Base-by-base conservation (phyloP, 768 basidiomycete species). In the Trametes cingulata region DNA sequence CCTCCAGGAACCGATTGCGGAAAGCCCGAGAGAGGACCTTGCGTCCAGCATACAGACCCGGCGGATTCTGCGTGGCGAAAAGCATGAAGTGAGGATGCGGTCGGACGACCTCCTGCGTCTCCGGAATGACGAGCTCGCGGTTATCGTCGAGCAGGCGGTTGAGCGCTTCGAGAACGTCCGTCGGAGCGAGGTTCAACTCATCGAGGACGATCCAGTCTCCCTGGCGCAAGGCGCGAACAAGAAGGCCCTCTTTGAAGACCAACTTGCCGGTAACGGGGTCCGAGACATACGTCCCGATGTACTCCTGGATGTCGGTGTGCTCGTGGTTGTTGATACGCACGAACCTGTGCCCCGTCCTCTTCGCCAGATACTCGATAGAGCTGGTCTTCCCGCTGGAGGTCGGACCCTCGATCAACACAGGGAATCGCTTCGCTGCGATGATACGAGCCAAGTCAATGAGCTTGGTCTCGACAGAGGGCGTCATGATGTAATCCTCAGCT, bases 321-420 rank as follows among this genome's bases (percentile, higher is more conserved):
- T 99, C 97, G 75, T 99, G 97, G 68, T 99, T 99, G 77, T 99
- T 99, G 80, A 99, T 98, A 40, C 97, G 91, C 29, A 99, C 87
- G 73, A 98, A 98, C 36, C 83, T 86, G 77, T 99, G 97, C 0
- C 97, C 96, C 0, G 95, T 97, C 56, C 90, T 82, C 61, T 85
- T 85, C 6, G 97, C 96, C 27, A 99, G 83, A 72, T 95, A 98
- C 75, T 98, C 95, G 45, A 99, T 86, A 0, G 96, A 92, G 66
- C 93, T 95, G 2, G 97, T 99, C 78, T 99, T 99, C 39, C 97
- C 97, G 57, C 89, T 91, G 1, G 97, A 98, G 0, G 97, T 99
- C 0, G 96, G 97, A 1, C 97, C 97, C 76, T 99, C 96, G 56
- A 99, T 96, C 10, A 99, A 81, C 15, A 99, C 90, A 3, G 97